phyloP scores from a whole-genome alignment of 148 eudicot species.

The Drosera capensis region DNA sequence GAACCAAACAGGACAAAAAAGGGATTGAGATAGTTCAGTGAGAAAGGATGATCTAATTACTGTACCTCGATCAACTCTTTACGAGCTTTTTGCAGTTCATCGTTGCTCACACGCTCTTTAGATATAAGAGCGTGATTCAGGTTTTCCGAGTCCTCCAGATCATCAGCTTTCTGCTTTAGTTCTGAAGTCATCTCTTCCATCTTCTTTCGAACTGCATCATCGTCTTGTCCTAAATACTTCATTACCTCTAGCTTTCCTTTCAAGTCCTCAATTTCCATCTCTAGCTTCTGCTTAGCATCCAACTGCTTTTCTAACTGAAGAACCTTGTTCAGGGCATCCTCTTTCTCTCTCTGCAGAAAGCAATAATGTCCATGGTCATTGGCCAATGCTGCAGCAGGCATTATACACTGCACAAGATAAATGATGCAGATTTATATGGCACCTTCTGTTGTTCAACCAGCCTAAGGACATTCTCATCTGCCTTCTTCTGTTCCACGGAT shows the following conservation, averaged over 20 bases:
- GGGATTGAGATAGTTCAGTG: neutral
- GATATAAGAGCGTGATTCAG: conserved; percentile 33
- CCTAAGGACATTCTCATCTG: conserved; percentile 62
- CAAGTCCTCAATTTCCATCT: conserved; percentile 73
- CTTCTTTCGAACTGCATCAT: conserved; percentile 61
- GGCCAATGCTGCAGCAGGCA: neutral
- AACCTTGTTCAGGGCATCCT: conserved; percentile 56
- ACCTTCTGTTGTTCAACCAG: conserved; percentile 86
- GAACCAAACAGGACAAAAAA: neutral
- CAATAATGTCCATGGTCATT: conserved; percentile 5
- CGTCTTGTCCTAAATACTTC: conserved; percentile 69
- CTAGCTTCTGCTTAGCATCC: conserved; percentile 65
- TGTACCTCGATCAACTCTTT: conserved; percentile 53
- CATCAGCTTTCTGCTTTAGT: conserved; percentile 36
- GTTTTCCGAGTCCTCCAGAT: conserved; percentile 30
- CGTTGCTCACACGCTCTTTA: conserved; percentile 71
- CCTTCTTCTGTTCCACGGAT: conserved; percentile 61
- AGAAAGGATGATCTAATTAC: neutral
- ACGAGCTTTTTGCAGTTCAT: conserved; percentile 78
- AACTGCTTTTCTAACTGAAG: conserved; percentile 54
- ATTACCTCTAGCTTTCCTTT: conserved; percentile 74
- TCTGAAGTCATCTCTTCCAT: conserved; percentile 59
- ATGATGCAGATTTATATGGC: conserved; percentile 6
- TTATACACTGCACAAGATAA: no score
- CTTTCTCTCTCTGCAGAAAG: conserved; percentile 69